These are phyloP conservation scores for Penicillium hordei DNA, from an alignment of 2,329 filamentous ascomycete species.

Conservation along the genomic window DNA sequence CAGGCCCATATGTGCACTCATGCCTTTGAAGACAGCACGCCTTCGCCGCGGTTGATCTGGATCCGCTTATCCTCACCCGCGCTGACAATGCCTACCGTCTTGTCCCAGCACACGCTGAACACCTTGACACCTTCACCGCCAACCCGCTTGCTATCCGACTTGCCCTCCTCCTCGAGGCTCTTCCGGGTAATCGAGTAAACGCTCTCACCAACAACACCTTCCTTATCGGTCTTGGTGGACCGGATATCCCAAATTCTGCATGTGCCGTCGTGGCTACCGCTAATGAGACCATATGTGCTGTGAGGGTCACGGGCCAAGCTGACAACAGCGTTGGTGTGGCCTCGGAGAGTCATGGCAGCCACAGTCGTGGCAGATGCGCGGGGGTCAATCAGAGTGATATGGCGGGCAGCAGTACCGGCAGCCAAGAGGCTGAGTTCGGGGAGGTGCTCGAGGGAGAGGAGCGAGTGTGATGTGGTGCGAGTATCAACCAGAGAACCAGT, in stretches of 20 bases:
- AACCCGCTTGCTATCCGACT: conserved; percentile 57
- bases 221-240: conserved; percentile 60
- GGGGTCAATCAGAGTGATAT: conserved; percentile 92
- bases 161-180: conserved; percentile 63
- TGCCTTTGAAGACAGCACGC: conserved; percentile 38
- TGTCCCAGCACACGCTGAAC: conserved; percentile 83
- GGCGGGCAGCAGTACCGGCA: conserved; percentile 78
- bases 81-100: conserved; percentile 82
- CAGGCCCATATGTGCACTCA: conserved; percentile 30
- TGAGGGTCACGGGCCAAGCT: conserved; percentile 60
- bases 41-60: conserved; percentile 77
- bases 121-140: conserved; percentile 88
- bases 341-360: conserved; percentile 84
- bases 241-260: conserved; percentile 93
- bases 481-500: conserved; percentile 77
- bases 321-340: conserved; percentile 74
- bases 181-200: conserved; percentile 77
- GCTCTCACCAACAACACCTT: conserved; percentile 65
- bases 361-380: conserved; percentile 73
- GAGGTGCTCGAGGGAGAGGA: conserved; percentile 76
- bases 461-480: conserved; percentile 76
- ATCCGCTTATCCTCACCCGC: conserved; percentile 91
- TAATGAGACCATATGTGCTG: conserved; percentile 80
- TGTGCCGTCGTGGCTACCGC: conserved; percentile 87
- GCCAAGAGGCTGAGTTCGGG: conserved; percentile 63